Evolutionary conservation across 2,329 filamentous ascomycete species (phyloP), one percentile per base, ranked within the genome.

Genomic region (Aspergillus candidus): DNA sequence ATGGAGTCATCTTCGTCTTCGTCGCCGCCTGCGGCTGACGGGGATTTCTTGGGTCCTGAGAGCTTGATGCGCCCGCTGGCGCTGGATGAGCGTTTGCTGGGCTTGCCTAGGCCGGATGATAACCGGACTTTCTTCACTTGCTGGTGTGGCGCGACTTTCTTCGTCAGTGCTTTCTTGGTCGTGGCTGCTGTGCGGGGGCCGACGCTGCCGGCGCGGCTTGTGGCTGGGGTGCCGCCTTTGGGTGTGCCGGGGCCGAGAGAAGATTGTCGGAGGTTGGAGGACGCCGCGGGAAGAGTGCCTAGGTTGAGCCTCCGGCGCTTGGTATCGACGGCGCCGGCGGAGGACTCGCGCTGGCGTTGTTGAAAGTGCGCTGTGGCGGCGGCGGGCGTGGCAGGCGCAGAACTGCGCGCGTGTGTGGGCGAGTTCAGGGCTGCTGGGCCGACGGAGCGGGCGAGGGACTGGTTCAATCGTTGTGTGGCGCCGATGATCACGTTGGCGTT

Each of bases 221-320:
- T 60, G 1, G 55, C 62, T 4, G 71, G 71, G 0, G 79, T 82
- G 3, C 74, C 73, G 0, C 75, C 70, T 56, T 82, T 82, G 4
- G 80, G 80, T 1, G 80, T 83, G n/a, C 78, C 78, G 13, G 78
- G 80, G 0, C 79, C 80, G 11, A 80, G 66, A 0, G 79, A 83
- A 0, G 77, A 76, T 59, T 83, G 80, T 6, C 80, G 74, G 3
- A 83, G 69, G 44, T 69, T 72, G 13, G 76, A 79, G 0, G 75
- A 73, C 2, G 75, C 69, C 11, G 71, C 64, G 2, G 78, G 79
- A 0, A 82, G 68, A 14, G 70, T 72, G 4, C 74, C 72, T 22
- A 82, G 63, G 47, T 77, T 78, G 4, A 79, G 67, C 14, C 78
- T 76, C 22, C 79, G 77, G 5, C 80, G 76, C 62, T 83, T 83